These are phyloP conservation scores for Hypoxylon intermedium DNA, from an alignment of 495 filamentous ascomycete species.

Conservation along the genomic window DNA sequence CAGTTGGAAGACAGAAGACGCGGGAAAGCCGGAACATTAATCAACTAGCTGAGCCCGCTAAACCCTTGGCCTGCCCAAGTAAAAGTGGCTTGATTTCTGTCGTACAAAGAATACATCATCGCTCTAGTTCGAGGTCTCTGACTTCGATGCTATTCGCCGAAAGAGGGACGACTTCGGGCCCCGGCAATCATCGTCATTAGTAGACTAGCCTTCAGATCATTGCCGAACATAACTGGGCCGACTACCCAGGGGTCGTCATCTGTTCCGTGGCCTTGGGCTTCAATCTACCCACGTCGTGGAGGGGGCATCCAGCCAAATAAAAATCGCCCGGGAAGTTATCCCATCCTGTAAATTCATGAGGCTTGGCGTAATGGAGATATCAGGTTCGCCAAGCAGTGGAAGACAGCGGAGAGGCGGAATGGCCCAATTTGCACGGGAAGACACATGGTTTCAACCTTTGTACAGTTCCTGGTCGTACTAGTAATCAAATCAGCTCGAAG, in stretches of 20 bases:
- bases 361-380: constrained; percentile 24
- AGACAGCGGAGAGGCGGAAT: constrained; percentile 33
- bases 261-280: constrained; percentile 27
- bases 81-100: constrained; percentile 4
- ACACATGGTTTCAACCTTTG: constrained; percentile 1
- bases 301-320: neutral
- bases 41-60: neutral
- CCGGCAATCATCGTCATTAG: constrained; percentile 1
- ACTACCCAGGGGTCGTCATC: constrained; percentile 1
- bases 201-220: neutral
- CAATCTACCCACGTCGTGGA: constrained; percentile 7
- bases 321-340: neutral
- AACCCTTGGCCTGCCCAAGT: neutral
- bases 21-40: neutral
- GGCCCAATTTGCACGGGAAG: constrained; percentile 15
- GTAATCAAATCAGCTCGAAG: constrained; percentile 37
- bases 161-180: constrained; percentile 1
- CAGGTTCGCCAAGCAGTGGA: constrained; percentile 26
- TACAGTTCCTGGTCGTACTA: constrained; percentile 28
- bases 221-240: constrained; percentile 3
- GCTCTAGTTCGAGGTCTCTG: neutral
- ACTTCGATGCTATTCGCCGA: constrained; percentile 2
- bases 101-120: constrained; percentile 4
- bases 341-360: constrained; percentile 2
- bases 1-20: neutral